Evolutionary conservation across 352 stramenopile species (phyloP).

Genomic region (Phytophthora pluvialis): DNA sequence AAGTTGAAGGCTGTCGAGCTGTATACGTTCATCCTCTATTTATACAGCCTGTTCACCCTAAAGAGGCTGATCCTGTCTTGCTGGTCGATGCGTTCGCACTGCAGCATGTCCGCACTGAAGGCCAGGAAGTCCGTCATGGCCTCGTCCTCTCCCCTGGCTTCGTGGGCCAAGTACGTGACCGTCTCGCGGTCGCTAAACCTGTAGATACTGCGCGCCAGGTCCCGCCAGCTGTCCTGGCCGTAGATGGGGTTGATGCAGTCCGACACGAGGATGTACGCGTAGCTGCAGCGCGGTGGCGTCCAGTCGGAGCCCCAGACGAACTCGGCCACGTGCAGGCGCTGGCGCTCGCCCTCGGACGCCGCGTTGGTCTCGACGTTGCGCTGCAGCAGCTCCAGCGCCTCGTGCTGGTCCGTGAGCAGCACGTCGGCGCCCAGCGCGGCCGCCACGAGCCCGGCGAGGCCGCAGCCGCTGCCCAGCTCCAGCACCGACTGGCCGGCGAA

Average conservation of each 20-base stretch:
- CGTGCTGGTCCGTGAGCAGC: constrained; percentile 73
- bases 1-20: constrained; percentile 2
- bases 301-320: constrained; percentile 65
- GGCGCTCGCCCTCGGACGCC: constrained; percentile 38
- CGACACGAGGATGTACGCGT: constrained; percentile 76
- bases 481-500: constrained; percentile 54
- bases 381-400: constrained; percentile 70
- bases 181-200: constrained; percentile 59
- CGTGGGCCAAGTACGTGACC: constrained; percentile 75
- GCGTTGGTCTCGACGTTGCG: constrained; percentile 68
- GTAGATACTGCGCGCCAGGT: constrained; percentile 72
- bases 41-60: constrained; percentile 48
- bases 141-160: constrained; percentile 75
- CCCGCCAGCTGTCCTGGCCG: constrained; percentile 77
- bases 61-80: constrained; percentile 57
- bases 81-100: constrained; percentile 45
- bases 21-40: constrained; percentile 18
- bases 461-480: constrained; percentile 82
- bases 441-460: constrained; percentile 73
- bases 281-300: constrained; percentile 40
- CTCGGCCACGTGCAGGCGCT: constrained; percentile 53
- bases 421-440: constrained; percentile 69
- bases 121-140: constrained; percentile 73
- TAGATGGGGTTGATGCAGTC: constrained; percentile 91
- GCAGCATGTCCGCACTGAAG: constrained; percentile 53